Evolutionary conservation across 352 stramenopile species (phyloP).

Genomic region (Peronospora farinosa): DNA sequence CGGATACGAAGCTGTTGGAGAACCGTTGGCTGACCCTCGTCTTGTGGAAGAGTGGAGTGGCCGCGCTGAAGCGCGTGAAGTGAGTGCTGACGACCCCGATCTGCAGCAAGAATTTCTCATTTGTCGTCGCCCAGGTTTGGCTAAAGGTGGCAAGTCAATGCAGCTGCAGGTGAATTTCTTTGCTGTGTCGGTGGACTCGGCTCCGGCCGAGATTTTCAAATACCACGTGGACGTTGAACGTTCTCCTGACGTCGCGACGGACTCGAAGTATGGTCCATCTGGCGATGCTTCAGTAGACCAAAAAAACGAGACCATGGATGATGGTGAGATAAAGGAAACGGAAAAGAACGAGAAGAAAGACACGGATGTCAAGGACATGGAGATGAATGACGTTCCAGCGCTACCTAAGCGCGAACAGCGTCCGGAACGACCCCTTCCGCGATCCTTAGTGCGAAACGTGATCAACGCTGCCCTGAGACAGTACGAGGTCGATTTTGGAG

Average conservation of each 20-base stretch:
- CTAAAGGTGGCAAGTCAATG: conserved; percentile 28
- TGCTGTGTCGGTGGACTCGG: conserved; percentile 40
- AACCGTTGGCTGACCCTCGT: conserved; percentile 44
- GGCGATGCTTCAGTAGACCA: conserved; percentile 17
- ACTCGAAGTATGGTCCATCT: conserved; percentile 48
- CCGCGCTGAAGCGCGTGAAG: conserved; percentile 24
- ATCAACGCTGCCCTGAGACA: conserved; percentile 51
- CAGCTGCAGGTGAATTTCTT: conserved; percentile 66
- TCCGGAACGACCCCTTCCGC: conserved; percentile 33
- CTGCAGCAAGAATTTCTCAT: conserved; percentile 41
- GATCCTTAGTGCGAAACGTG: conserved; percentile 46
- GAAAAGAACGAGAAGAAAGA: conserved; percentile 31
- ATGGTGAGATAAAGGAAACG: conserved; percentile 26
- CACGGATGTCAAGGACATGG: conserved; percentile 35
- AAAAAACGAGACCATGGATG: conserved; percentile 38
- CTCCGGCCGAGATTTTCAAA: conserved; percentile 53
- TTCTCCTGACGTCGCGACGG: conserved; percentile 28
- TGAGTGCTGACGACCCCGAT: conserved; percentile 38
- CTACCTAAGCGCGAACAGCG: conserved; percentile 23
- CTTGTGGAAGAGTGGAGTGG: conserved; percentile 48
- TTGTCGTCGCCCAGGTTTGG: conserved; percentile 38
- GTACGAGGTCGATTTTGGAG: conserved; percentile 49
- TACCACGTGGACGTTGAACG: conserved; percentile 64
- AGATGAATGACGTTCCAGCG: conserved; percentile 33
- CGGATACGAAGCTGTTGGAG: conserved; percentile 49